Percentiles rank a stretch among this genome's conserved stretches.
These are phyloP conservation scores for Naganishia onofrii DNA, from an alignment of 768 basidiomycete species.

Conservation along the genomic window DNA sequence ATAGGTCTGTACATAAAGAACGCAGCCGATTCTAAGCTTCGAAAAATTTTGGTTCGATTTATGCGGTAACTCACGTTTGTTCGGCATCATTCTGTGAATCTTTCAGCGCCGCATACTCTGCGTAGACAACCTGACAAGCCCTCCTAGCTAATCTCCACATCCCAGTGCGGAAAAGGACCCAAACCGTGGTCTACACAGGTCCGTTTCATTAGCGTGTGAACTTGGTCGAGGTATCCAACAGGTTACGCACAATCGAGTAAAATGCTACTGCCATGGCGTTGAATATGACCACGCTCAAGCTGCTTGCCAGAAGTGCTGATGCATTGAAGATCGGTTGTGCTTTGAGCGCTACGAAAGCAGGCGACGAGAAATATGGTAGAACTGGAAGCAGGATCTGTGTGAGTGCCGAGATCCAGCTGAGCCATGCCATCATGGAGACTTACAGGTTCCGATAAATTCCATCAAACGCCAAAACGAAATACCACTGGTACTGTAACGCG, in stretches of 20 bases:
- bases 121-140: neutral
- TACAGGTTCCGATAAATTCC: conserved; percentile 10
- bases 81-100: conserved; percentile 2
- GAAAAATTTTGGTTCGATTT: neutral
- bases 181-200: neutral
- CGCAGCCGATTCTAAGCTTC: no score
- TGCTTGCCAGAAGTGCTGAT: neutral
- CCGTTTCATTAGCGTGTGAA: neutral
- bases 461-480: conserved; percentile 17
- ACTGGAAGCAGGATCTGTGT: neutral
- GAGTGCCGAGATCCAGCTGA: neutral
- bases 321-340: conserved; percentile 5
- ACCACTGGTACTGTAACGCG: neutral
- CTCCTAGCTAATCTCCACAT: conserved; percentile 4
- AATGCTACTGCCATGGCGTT: conserved; percentile 7
- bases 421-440: neutral
- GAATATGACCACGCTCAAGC: neutral
- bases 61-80: neutral
- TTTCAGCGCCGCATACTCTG: neutral
- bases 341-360: conserved; percentile 10
- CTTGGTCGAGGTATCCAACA: neutral
- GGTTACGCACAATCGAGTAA: conserved; percentile 11
- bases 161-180: conserved; percentile 16
- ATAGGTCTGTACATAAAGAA: neutral
- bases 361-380: conserved; percentile 12